Evolutionary conservation across 805 yeast genomes (phyloP).

Genomic region (Candida parachauliodes): DNA sequence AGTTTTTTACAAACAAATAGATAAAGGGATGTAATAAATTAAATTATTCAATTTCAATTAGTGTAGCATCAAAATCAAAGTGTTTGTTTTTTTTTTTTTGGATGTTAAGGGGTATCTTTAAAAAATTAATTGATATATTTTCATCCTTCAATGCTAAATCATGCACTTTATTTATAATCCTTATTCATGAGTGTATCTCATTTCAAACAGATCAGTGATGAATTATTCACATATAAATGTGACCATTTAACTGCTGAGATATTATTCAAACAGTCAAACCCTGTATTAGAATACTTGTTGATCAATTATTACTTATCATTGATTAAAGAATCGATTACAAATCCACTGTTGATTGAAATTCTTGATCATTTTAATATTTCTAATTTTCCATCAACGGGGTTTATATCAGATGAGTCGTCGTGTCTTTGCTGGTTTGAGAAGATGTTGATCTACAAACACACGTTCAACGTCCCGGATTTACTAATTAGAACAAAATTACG

Average conservation of each 20-base stretch:
- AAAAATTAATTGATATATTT: no score
- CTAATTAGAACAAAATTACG: slow-evolving; percentile 1
- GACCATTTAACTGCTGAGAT: not conserved
- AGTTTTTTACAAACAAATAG: slow-evolving; percentile 40
- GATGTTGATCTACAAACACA: slow-evolving; percentile 3
- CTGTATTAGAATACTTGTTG: not conserved
- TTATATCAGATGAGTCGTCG: not conserved
- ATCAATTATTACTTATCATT: not conserved
- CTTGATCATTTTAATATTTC: slow-evolving; percentile 1
- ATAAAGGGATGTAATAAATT: not conserved
- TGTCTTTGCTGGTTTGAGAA: slow-evolving; percentile 4
- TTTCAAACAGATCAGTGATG: not conserved
- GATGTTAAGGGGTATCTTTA: no score
- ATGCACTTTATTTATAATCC: not conserved
- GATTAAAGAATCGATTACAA: slow-evolving; percentile 2
- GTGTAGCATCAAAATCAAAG: no score
- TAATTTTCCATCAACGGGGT: slow-evolving; percentile 3
- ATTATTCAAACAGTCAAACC: slow-evolving; percentile 1
- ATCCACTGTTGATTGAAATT: not conserved
- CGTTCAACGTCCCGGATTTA: slow-evolving; percentile 2
- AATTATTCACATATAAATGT: slow-evolving; percentile 1
- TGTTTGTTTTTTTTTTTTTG: no score
- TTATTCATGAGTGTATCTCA: not conserved
- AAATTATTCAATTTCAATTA: no score
- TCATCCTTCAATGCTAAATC: not conserved